Evolutionary conservation across 2,329 filamentous ascomycete species (phyloP), one percentile per base, ranked within the genome.

Genomic region (Exutisphaerella laricina): DNA sequence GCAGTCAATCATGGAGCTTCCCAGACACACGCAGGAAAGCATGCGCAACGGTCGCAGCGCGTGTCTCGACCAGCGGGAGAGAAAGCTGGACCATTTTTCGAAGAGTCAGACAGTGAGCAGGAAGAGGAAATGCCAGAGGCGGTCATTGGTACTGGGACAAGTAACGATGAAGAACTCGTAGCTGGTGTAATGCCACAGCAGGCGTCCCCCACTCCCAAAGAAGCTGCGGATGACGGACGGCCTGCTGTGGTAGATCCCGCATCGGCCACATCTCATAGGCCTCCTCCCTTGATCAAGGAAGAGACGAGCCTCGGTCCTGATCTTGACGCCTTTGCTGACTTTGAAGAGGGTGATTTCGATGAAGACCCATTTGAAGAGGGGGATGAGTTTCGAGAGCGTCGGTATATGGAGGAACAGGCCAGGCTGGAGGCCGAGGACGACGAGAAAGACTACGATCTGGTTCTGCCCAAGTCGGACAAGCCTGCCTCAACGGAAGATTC

Each of bases 371-470:
- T 81, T 50, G 69, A 64, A 45, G 65, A 74, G 57, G 72, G 72
- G 8, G 72, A 74, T 43, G 72, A 75, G 35, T 70, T 69, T 28
- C 61, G 71, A 34, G 72, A 74, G 55, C 58, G 71, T 65, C 72
- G 75, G 35, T 89, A 79, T 64, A 86, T 89, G 80, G 78, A 82
- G 57, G 83, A 87, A 59, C 86, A 92, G 61, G 63, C 63, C 32
- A 63, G 63, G 38, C 57, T 75, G 16, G 72, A 74, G 49, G 65
- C 66, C 49, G 79, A 79, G 31, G 74, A 77, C 25, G 60, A 57
- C 52, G 78, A 79, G 45, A 52, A 58, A 39, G 58, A 62, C 18
- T 57, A 56, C 43, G 58, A 60, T 22, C 32, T 43, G 9, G 9
- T 35, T 21, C 17, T 52, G 7, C 50, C 52, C 22, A 25, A 34